phyloP scores from a whole-genome alignment of 1,139 yeast species.

The Nakaseomyces sp. region DNA sequence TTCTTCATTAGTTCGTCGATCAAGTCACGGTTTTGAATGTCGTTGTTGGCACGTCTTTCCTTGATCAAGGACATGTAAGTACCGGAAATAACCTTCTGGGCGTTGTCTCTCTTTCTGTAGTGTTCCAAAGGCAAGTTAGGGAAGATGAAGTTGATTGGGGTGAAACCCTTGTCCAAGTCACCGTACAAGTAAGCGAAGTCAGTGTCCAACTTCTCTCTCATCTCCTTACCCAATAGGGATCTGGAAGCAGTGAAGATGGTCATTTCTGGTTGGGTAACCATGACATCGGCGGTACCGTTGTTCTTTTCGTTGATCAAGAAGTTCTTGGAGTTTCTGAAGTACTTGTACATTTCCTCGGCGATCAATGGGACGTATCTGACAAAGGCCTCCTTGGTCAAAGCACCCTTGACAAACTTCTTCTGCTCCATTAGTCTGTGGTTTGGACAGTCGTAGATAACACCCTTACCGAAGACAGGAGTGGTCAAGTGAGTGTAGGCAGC shows the following conservation, averaged over 20 bases:
- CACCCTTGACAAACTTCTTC: slow-evolving; percentile 89
- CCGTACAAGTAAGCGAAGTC: slow-evolving; percentile 79
- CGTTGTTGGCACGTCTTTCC: slow-evolving; percentile 64
- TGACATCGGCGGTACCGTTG: slow-evolving; percentile 57
- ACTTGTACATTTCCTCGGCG: slow-evolving; percentile 62
- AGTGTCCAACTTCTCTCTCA: slow-evolving; percentile 74
- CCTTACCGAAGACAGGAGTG: slow-evolving; percentile 95
- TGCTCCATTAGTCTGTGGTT: slow-evolving; percentile 93
- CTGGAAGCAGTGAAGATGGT: slow-evolving; percentile 95
- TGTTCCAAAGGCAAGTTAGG: slow-evolving; percentile 86
- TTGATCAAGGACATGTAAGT: slow-evolving; percentile 75
- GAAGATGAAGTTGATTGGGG: slow-evolving; percentile 92
- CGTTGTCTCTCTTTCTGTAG: slow-evolving; percentile 76
- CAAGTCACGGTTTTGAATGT: slow-evolving; percentile 77
- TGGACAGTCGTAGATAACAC: slow-evolving; percentile 95
- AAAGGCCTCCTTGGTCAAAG: slow-evolving; percentile 81
- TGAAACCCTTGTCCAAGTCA: slow-evolving; percentile 93
- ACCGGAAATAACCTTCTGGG: slow-evolving; percentile 69
- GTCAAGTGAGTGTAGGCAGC: slow-evolving; percentile 93
- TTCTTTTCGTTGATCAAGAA: slow-evolving; percentile 33
- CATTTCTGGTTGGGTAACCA: slow-evolving; percentile 86
- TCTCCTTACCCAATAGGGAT: slow-evolving; percentile 81
- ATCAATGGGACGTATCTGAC: slow-evolving; percentile 80
- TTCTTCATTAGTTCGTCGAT: slow-evolving; percentile 77
- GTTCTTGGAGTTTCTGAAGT: slow-evolving; percentile 45